Conservation (phyloP, 1,284 basidiomycete species). For the Malassezia equina region DNA sequence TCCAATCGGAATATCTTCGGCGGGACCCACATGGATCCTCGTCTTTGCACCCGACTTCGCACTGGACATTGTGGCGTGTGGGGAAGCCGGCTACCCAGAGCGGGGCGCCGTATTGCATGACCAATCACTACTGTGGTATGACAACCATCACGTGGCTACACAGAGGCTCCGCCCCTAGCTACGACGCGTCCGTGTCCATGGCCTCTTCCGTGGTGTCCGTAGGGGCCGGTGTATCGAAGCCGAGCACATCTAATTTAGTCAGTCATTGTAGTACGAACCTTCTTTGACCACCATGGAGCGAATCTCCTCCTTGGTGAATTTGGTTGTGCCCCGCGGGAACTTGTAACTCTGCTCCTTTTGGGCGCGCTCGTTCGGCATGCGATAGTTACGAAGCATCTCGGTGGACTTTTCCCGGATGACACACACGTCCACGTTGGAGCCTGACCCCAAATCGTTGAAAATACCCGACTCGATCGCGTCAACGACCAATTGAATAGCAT, state of each 20-base stretch:
- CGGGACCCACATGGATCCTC: conserved; percentile 8
- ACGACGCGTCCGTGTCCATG: conserved; percentile 16
- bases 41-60: background rate
- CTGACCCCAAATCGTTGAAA: conserved; percentile 97
- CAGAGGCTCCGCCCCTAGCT: background rate
- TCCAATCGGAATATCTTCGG: conserved; percentile 24
- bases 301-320: conserved; percentile 44
- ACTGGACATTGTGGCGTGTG: background rate
- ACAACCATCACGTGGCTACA: background rate
- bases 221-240: background rate
- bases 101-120: background rate
- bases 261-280: conserved; percentile 48
- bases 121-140: background rate
- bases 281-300: conserved; percentile 53
- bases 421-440: conserved; percentile 93
- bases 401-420: conserved; percentile 57
- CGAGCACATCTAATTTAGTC: background rate
- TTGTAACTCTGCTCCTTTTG: conserved; percentile 42
- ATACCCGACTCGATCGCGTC: conserved; percentile 87
- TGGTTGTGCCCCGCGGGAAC: conserved; percentile 68
- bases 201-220: background rate
- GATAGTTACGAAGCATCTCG: conserved; percentile 41
- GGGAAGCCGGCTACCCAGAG: background rate
- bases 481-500: conserved; percentile 73
- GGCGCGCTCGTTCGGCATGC: conserved; percentile 41